Percentiles rank a stretch among this genome's conserved stretches.
phyloP scores from a whole-genome alignment of 768 basidiomycete genomes.

The Pholiota conissans region DNA sequence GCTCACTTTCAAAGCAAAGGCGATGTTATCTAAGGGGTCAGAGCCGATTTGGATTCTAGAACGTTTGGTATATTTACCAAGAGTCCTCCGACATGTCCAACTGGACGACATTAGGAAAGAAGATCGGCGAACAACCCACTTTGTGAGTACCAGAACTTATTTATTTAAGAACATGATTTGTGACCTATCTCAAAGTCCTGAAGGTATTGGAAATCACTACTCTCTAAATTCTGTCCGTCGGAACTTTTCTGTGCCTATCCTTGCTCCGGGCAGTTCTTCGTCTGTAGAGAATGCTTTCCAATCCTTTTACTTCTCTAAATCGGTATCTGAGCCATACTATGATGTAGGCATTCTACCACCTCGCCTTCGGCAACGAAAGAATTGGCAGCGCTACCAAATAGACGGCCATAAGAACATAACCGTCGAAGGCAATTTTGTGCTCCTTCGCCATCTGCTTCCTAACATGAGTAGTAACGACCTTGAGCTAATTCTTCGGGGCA shows the following conservation, averaged over 20 bases:
- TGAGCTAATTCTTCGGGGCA: not conserved
- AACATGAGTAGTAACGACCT: not conserved
- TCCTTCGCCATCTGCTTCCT: constrained; percentile 1
- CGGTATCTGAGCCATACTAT: not conserved
- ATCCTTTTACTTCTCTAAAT: not conserved
- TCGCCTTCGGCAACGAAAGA: constrained; percentile 10
- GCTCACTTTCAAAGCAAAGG: too few relatives aligned
- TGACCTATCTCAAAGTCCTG: not conserved
- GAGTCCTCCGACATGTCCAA: not conserved
- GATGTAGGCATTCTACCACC: constrained; percentile 1
- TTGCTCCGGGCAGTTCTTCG: not conserved
- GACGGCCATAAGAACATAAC: not conserved
- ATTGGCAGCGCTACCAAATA: not conserved
- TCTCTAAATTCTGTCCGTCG: not conserved
- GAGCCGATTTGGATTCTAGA: not conserved
- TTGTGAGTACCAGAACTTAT: not conserved
- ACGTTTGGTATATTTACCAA: not conserved
- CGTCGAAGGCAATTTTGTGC: not conserved
- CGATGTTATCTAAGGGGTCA: too few relatives aligned
- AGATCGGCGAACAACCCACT: not conserved
- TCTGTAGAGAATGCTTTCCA: not conserved
- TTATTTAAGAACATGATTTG: not conserved
- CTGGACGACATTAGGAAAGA: not conserved
- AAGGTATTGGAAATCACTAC: not conserved
- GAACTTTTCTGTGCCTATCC: not conserved